Conservation (phyloP, 306 rosid species). For the Acacia acuminata region DNA sequence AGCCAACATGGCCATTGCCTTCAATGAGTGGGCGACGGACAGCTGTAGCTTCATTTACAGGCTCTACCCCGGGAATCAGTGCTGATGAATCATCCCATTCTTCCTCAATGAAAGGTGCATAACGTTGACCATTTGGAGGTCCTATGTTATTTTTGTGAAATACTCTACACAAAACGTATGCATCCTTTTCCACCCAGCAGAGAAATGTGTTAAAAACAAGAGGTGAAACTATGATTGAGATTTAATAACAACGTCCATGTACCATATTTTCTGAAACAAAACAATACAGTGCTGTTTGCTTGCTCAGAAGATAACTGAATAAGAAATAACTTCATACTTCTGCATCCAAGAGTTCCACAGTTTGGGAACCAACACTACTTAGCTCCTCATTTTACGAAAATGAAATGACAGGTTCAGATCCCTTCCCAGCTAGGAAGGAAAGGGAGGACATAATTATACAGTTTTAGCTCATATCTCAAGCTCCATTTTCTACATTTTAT, state of each 20-base stretch:
- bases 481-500: constrained; percentile 32
- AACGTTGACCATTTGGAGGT: constrained; percentile 97
- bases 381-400: constrained; percentile 30
- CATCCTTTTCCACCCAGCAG: constrained; percentile 78
- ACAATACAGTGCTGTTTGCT: constrained; percentile 7
- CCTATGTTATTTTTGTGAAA: constrained; percentile 99
- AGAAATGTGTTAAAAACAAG: constrained; percentile 38
- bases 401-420: constrained; percentile 25
- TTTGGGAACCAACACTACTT: constrained; percentile 35
- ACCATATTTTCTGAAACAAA: constrained; percentile 15
- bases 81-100: constrained; percentile 84
- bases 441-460: constrained; percentile 31
- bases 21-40: constrained; percentile 34
- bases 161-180: constrained; percentile 93
- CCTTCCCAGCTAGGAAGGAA: constrained; percentile 11
- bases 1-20: constrained; percentile 38
- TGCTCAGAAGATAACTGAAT: constrained; percentile 20
- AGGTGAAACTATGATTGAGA: constrained; percentile 23
- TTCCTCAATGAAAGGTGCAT: constrained; percentile 96
- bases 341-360: constrained; percentile 38
- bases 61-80: constrained; percentile 66
- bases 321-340: constrained; percentile 40
- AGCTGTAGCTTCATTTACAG: constrained; percentile 37
- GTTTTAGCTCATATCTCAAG: constrained; percentile 30
- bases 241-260: constrained; percentile 43